phyloP scores from a whole-genome alignment of 768 basidiomycete genomes.

The Mycena galericulata region DNA sequence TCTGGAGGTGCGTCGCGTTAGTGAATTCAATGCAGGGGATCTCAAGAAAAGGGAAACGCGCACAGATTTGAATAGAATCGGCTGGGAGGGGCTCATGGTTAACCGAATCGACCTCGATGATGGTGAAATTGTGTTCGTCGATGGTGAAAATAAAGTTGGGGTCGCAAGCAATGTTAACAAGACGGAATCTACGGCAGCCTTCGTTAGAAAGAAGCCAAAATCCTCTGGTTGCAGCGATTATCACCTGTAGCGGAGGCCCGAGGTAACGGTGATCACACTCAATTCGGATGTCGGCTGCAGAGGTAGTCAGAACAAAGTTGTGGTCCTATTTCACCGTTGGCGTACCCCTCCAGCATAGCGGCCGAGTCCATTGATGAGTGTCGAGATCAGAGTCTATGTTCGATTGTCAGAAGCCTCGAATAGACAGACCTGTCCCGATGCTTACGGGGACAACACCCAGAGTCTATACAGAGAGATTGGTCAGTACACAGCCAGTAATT shows the following conservation, averaged over 20 bases:
- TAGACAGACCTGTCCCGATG: not conserved
- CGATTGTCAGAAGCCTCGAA: not conserved
- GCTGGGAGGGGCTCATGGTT: slow-evolving; percentile 42
- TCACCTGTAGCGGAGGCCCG: slow-evolving; percentile 44
- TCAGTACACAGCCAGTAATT: not conserved
- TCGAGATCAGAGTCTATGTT: slow-evolving; percentile 43
- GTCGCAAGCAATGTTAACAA: slow-evolving; percentile 15
- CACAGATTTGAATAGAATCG: slow-evolving; percentile 28
- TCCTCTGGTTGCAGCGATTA: too few relatives aligned
- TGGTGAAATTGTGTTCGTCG: slow-evolving; percentile 43
- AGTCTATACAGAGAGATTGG: not conserved
- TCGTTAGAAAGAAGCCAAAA: too few relatives aligned
- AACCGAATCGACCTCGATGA: slow-evolving; percentile 52
- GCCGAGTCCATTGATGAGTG: slow-evolving; percentile 34
- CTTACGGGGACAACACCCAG: slow-evolving; percentile 1
- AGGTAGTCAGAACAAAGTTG: not conserved
- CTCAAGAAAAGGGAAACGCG: not conserved
- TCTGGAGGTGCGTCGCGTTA: not conserved
- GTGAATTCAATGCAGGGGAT: not conserved
- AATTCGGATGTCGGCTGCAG: slow-evolving; percentile 40
- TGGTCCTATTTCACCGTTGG: not conserved
- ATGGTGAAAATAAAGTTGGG: slow-evolving; percentile 34
- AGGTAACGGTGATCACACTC: slow-evolving; percentile 47
- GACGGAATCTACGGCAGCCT: slow-evolving; percentile 7
- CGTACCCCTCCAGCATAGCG: slow-evolving; percentile 39